Conservation (phyloP, 2,329 filamentous ascomycete species). For the Parasarocladium wereldwijsianum region DNA sequence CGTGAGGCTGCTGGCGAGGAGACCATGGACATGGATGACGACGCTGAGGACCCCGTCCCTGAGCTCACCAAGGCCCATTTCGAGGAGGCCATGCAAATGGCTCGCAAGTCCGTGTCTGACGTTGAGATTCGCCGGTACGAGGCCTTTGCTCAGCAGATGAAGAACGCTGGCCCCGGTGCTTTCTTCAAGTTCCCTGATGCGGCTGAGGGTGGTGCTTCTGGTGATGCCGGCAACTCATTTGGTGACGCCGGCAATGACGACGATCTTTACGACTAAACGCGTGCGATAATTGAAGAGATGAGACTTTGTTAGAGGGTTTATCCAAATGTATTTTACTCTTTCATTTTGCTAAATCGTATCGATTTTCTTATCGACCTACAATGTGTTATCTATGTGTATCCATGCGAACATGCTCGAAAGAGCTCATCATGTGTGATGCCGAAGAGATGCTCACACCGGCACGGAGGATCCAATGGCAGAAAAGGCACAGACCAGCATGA, state of each 20-base stretch:
- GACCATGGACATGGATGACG: conserved; percentile 56
- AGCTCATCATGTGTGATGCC: no score
- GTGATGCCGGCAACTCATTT: conserved; percentile 49
- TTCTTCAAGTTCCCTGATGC: conserved; percentile 94
- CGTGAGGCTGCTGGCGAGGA: conserved; percentile 75
- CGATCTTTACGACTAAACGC: conserved; percentile 84
- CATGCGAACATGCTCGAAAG: no score
- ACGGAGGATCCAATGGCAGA: no score
- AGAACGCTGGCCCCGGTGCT: conserved; percentile 86
- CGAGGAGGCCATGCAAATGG: conserved; percentile 94
- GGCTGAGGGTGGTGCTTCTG: conserved; percentile 42
- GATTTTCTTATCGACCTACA: no score
- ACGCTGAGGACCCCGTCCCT: conserved; percentile 81
- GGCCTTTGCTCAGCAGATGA: conserved; percentile 97
- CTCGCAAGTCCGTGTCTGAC: conserved; percentile 84
- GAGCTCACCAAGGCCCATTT: conserved; percentile 95
- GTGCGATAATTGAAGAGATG: conserved; percentile 9
- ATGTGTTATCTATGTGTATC: no score
- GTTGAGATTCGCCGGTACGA: conserved; percentile 98
- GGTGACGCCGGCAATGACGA: conserved; percentile 88
- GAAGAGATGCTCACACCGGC: no score
- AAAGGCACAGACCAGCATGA: no score
- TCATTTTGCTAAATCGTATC: no score
- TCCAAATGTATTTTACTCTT: conserved; percentile 33
- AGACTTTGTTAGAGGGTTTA: background rate